A percentile compares a stretch with the other conserved stretches of the same genome.
These are phyloP conservation scores for Vigna trinervia DNA, from an alignment of 306 rosid genomes.

Conservation along the genomic window DNA sequence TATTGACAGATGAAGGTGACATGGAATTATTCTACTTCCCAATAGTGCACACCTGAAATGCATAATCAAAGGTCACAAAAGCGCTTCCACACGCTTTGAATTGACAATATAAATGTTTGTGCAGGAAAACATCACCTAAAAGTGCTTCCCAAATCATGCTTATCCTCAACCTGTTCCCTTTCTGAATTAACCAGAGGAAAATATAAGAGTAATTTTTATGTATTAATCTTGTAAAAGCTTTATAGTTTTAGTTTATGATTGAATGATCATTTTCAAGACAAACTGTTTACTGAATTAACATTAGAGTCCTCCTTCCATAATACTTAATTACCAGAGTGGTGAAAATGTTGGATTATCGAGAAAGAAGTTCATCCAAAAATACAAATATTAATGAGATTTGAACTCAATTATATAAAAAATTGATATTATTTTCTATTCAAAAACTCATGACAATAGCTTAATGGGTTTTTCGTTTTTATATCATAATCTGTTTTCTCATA, in stretches of 20 bases:
- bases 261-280: not conserved
- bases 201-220: not conserved
- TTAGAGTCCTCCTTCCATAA: not conserved
- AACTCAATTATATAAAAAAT: too few relatives aligned
- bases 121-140: constrained; percentile 34
- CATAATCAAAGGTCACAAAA: constrained; percentile 36
- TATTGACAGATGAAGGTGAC: constrained; percentile 51
- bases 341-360: not conserved
- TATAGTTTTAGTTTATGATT: not conserved
- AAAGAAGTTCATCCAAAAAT: too few relatives aligned
- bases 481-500: too few relatives aligned
- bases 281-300: not conserved
- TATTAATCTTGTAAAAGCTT: not conserved
- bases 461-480: too few relatives aligned
- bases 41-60: constrained; percentile 23
- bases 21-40: constrained; percentile 36
- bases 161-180: constrained; percentile 11
- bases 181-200: not conserved
- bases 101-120: constrained; percentile 19
- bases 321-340: not conserved
- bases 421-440: too few relatives aligned
- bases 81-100: constrained; percentile 29
- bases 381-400: too few relatives aligned
- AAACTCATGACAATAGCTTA: too few relatives aligned
- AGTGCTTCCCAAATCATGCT: constrained; percentile 32